These are phyloP conservation scores for Wickerhamiella lipophila DNA, from an alignment of 805 yeast species.

Conservation along the genomic window DNA sequence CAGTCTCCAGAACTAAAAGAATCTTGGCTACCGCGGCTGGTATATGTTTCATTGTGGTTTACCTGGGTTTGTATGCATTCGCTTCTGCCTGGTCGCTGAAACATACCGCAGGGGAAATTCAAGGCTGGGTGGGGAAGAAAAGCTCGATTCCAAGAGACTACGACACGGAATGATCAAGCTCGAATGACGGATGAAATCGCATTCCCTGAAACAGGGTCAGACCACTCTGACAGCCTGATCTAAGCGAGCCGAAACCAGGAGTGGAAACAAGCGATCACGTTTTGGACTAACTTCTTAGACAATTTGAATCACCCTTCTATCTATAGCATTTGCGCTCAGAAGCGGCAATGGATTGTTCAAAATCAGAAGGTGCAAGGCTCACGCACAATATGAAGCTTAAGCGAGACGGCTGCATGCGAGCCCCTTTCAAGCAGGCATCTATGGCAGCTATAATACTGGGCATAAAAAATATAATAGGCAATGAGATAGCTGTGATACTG, in stretches of 20 bases:
- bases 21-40: neutral
- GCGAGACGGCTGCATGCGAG: neutral
- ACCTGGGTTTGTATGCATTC: neutral
- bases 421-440: conserved; percentile 2
- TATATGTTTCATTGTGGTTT: neutral
- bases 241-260: neutral
- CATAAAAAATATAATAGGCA: too few species aligned
- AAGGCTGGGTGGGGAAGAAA: neutral
- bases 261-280: neutral
- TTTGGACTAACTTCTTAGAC: too few species aligned
- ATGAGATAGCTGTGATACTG: too few species aligned
- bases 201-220: neutral
- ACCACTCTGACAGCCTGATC: neutral
- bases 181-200: neutral
- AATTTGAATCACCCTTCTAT: too few species aligned
- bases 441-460: neutral
- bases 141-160: neutral
- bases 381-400: neutral
- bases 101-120: neutral
- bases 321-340: too few species aligned
- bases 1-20: neutral
- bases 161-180: neutral
- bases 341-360: neutral
- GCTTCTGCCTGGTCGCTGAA: neutral
- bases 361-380: neutral